Percentiles rank a stretch among this genome's conserved stretches.
Evolutionary conservation across 2,329 filamentous ascomycete genomes (phyloP).

Genomic region (Talaromyces sp.): DNA sequence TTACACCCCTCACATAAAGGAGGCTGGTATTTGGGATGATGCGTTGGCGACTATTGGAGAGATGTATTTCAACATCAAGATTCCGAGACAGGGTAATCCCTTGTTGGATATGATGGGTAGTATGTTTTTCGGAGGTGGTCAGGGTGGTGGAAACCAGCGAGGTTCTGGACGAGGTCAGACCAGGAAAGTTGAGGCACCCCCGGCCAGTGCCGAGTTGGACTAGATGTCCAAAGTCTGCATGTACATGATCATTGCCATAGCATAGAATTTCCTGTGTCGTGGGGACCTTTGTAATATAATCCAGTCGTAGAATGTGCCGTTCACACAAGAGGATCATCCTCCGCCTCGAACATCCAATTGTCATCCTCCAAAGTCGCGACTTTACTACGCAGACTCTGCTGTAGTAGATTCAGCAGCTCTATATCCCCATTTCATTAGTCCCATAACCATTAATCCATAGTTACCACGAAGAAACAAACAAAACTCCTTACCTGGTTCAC

Average conservation of each 20-base stretch:
- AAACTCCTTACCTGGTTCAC: conserved; percentile 51
- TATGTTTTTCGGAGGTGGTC: conserved; percentile 74
- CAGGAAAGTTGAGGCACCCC: conserved; percentile 46
- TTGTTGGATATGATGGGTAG: conserved; percentile 98
- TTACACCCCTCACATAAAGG: conserved; percentile 72
- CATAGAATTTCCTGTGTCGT: not conserved
- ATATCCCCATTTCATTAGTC: not conserved
- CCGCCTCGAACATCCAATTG: conserved; percentile 84
- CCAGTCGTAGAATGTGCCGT: not conserved
- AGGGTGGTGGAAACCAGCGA: conserved; percentile 38
- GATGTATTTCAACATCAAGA: conserved; percentile 92
- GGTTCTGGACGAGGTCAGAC: conserved; percentile 40
- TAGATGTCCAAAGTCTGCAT: conserved; percentile 20
- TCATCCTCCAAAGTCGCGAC: conserved; percentile 72
- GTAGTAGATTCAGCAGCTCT: conserved; percentile 67
- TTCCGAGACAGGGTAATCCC: conserved; percentile 84
- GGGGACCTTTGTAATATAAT: not conserved
- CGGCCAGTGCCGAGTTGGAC: conserved; percentile 42
- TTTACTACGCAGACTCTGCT: conserved; percentile 65
- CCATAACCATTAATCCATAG: too few species aligned
- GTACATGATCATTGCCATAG: not conserved
- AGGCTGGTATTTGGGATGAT: conserved; percentile 73
- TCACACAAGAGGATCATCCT: conserved; percentile 45
- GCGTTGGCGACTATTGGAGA: conserved; percentile 82
- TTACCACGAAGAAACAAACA: not conserved